Evolutionary conservation across 2,329 filamentous ascomycete genomes (phyloP), one percentile per base, ranked within the genome.

Genomic region (Fusarium buharicum): DNA sequence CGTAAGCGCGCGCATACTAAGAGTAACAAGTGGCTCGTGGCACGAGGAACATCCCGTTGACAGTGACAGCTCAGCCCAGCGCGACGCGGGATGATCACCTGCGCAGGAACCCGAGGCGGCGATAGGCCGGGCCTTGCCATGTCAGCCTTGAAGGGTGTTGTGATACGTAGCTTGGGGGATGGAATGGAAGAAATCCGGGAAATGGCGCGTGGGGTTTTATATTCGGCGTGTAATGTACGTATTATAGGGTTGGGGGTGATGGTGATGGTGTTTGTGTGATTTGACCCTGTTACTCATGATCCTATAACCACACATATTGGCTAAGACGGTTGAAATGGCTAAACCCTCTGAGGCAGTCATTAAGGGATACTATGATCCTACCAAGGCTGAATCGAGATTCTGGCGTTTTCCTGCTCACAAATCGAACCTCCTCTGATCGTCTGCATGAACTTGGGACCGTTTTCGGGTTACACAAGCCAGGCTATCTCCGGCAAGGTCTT

Each of bases 71-170:
- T 70, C 58, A 66, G 62, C 46, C 48, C 48, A 60, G 62, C 63
- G 59, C 55, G 51, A 39, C 64, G 58, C 60, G 67, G 66, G 62
- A 63, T 70, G 64, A 70, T 72, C 69, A 71, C 62, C 70, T 66
- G 69, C 62, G 70, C 70, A 72, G 70, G 70, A 72, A 72, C 70
- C 70, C 70, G 70, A 57, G 47, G 49, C 53, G 55, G 46, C 59
- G 59, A 70, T 70, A 69, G 67, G 69, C 52, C 50, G 20, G 50
- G 49, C 37, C 54, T 41, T 55, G 41, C 31, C 55, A 55, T 53
- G 41, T 61, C 53, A 62, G 53, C 50, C 61, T 43, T 40, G 31
- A 18, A 20, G 33, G 33, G 39, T 18, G 36, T 27, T 34, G 55
- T 38, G 45, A 55, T 55, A 50, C 31, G 47, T 45, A 52, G 34